Evolutionary conservation across 106 monocot genomes (phyloP).

Genomic region (Dioscorea zingiberensis): DNA sequence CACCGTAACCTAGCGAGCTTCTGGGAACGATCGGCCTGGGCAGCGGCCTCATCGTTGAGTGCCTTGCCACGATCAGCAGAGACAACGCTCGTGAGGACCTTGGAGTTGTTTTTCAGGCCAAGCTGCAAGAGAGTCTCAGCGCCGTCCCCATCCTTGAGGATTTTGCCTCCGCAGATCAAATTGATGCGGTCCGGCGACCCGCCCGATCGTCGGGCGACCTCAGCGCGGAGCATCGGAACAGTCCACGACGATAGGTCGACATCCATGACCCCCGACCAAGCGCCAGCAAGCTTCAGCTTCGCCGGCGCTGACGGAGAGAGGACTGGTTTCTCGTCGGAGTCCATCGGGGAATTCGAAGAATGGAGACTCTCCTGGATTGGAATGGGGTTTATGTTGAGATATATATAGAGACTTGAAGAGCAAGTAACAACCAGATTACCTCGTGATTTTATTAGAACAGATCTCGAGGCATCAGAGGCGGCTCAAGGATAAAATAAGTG

Average conservation of each 20-base stretch:
- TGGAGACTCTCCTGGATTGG: neutral
- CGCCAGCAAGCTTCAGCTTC: slow-evolving; percentile 61
- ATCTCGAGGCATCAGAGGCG: too few species aligned
- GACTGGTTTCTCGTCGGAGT: neutral
- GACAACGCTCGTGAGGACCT: slow-evolving; percentile 52
- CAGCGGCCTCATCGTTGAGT: slow-evolving; percentile 26
- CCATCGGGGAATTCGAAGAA: neutral
- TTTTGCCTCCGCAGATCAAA: slow-evolving; percentile 71
- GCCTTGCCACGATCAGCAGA: slow-evolving; percentile 36
- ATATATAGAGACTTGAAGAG: too few species aligned
- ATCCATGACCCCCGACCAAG: slow-evolving; percentile 67
- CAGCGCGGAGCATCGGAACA: slow-evolving; percentile 60
- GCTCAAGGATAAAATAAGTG: too few species aligned
- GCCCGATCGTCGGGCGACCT: slow-evolving; percentile 41
- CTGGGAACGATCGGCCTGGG: slow-evolving; percentile 47
- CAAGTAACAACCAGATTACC: too few species aligned
- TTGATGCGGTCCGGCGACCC: slow-evolving; percentile 42
- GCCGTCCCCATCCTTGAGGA: slow-evolving; percentile 43
- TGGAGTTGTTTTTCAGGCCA: slow-evolving; percentile 70
- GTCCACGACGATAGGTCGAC: slow-evolving; percentile 61
- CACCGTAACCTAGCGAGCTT: slow-evolving; percentile 55
- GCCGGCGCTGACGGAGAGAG: slow-evolving; percentile 17
- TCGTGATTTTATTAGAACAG: too few species aligned
- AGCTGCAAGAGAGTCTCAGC: slow-evolving; percentile 21
- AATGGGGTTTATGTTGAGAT: neutral